Evolutionary conservation across 768 basidiomycete species (phyloP).

Genomic region (Cystoderma amianthinum): DNA sequence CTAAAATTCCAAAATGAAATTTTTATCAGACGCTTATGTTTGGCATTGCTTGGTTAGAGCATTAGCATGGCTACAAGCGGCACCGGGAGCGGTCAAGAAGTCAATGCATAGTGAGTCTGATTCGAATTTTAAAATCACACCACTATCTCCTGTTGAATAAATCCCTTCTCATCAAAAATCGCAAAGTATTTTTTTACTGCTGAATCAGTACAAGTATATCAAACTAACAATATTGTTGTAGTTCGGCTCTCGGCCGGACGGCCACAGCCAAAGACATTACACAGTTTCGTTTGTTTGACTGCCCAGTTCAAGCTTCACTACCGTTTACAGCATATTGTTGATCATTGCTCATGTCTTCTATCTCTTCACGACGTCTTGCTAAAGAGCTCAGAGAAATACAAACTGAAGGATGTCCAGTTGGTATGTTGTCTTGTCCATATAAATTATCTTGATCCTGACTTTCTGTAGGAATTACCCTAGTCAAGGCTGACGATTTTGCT

Average conservation of each 20-base stretch:
- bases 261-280: too few species aligned
- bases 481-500: conserved; percentile 71
- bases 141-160: too few species aligned
- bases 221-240: too few species aligned
- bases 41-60: conserved; percentile 25
- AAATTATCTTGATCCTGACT: not conserved
- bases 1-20: not conserved
- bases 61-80: not conserved
- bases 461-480: conserved; percentile 57
- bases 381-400: conserved; percentile 71
- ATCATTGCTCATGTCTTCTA: conserved; percentile 51
- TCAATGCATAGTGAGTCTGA: not conserved
- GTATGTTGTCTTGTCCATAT: conserved; percentile 23
- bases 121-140: not conserved
- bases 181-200: too few species aligned
- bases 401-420: conserved; percentile 59
- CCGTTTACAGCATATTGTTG: not conserved
- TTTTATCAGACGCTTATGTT: conserved; percentile 25
- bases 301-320: too few species aligned
- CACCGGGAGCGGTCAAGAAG: conserved; percentile 1
- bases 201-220: too few species aligned
- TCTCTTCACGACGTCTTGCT: conserved; percentile 55
- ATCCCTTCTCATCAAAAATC: too few species aligned
- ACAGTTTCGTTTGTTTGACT: too few species aligned
- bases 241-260: too few species aligned